Percentiles rank a stretch among this genome's conserved stretches.
Conservation (phyloP, 2,329 filamentous ascomycete species). For the Fusarium brevicatenulatum region DNA sequence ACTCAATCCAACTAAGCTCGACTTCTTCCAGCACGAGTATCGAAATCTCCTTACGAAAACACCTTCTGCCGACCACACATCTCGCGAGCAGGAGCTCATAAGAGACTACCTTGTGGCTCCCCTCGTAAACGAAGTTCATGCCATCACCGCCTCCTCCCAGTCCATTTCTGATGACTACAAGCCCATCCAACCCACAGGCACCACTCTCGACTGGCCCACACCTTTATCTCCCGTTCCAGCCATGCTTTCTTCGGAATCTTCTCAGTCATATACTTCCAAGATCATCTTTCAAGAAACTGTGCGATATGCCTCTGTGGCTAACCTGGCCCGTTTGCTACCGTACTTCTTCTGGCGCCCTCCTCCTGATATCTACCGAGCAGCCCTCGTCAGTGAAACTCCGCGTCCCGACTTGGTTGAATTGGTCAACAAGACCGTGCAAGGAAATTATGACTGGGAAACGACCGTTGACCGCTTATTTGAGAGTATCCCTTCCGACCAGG, state of each 20-base stretch:
- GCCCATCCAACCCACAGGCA: conserved; percentile 33
- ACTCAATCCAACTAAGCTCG: conserved; percentile 82
- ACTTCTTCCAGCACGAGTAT: conserved; percentile 80
- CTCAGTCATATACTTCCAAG: conserved; percentile 36
- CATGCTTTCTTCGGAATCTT: conserved; percentile 27
- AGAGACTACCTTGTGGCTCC: conserved; percentile 30
- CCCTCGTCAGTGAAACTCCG: conserved; percentile 34
- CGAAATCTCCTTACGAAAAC: conserved; percentile 48
- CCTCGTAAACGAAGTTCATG: conserved; percentile 43
- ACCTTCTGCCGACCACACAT: conserved; percentile 35
- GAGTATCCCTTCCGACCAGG: conserved; percentile 24
- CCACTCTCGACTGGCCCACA: conserved; percentile 39
- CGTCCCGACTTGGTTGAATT: conserved; percentile 34
- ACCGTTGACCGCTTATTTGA: conserved; percentile 32
- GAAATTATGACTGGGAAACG: conserved; percentile 15
- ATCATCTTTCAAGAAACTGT: conserved; percentile 36
- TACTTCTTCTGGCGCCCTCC: conserved; percentile 54
- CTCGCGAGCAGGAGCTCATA: conserved; percentile 32
- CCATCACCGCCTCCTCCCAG: conserved; percentile 33
- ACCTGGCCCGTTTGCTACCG: conserved; percentile 47
- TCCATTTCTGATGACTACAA: background rate
- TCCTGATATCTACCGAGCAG: conserved; percentile 41
- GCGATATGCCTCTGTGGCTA: conserved; percentile 36
- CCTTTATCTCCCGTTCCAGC: conserved; percentile 44
- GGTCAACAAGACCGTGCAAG: conserved; percentile 40